Evolutionary conservation across 495 filamentous ascomycete species (phyloP), one percentile per base, ranked within the genome.

Genomic region (Chaetomium fimeti): DNA sequence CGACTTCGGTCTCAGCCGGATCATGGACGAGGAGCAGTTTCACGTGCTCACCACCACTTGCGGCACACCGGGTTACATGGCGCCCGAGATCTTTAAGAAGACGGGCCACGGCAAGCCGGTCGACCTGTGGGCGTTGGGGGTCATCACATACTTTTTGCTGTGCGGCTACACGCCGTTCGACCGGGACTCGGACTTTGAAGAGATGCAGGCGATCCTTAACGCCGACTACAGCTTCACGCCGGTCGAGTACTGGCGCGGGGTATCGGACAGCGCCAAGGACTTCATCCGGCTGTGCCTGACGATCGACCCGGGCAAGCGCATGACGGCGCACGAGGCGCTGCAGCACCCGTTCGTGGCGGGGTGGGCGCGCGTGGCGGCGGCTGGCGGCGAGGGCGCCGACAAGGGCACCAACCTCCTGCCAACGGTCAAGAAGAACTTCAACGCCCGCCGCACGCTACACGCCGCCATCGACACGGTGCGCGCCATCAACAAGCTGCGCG

Each of bases 1-100:
- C 42, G 94, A 98, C 75, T 98, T 98, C 71, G 94, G 94, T 11
- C 79, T 98, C 38, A 91, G 87, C 15, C 82, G 94, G 48, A 98
- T 98, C 76, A 97, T 98, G 92, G 95, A 98, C 74, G 95, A 98
- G 78, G 93, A 98, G 76, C 91, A 97, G 72, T 98, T 98, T 75
- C 95, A 97, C 71, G 93, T 98, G 28, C 78, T 98, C 42, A 98
- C 95, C 5, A 98, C 94, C 2, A 98, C 94, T 4, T 98, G 94
- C 71, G 94, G 94, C 38, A 98, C 94, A 8, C 94, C 94, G 0
- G 95, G 95, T 32, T 98, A 98, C 77, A 98, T 99, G 74, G 95
- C 95, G 0, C 94, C 94, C 2, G 94, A 99, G 74, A 93, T 99
- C 63, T 83, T 97, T 58, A 88, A 90, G 69, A 89, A 90, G 71